phyloP scores from a whole-genome alignment of 1,284 basidiomycete genomes.

The Tetrapyrgos nigripes region DNA sequence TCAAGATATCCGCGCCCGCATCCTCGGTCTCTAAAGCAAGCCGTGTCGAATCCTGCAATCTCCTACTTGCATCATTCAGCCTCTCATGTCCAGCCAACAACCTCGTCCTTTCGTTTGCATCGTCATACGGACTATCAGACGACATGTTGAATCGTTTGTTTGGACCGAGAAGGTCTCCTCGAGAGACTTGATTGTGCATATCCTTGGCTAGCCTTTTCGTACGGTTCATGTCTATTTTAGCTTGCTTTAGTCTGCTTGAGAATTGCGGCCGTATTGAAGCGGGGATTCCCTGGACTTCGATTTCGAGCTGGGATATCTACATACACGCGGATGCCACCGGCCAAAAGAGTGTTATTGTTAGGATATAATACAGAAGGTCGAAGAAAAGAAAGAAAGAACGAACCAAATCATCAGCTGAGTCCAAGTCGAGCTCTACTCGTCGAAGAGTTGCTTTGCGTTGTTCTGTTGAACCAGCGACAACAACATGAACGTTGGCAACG shows the following conservation, averaged over 20 bases:
- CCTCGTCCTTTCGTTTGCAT: slow-evolving; percentile 66
- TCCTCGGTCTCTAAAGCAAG: slow-evolving; percentile 95
- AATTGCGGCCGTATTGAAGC: slow-evolving; percentile 79
- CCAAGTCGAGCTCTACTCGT: slow-evolving; percentile 88
- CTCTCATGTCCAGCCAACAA: slow-evolving; percentile 73
- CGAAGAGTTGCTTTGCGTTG: slow-evolving; percentile 84
- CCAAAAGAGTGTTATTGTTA: neutral
- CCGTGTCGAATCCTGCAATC: slow-evolving; percentile 85
- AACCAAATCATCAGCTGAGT: slow-evolving; percentile 96
- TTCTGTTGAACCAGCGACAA: slow-evolving; percentile 69
- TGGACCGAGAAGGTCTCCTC: slow-evolving; percentile 56
- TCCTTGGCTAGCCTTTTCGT: slow-evolving; percentile 82
- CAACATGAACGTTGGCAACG: neutral
- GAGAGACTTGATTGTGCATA: slow-evolving; percentile 57
- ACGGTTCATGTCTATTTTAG: slow-evolving; percentile 72
- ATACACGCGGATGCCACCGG: neutral
- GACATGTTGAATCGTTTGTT: slow-evolving; percentile 38
- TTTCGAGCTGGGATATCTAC: slow-evolving; percentile 94
- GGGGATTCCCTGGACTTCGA: slow-evolving; percentile 93
- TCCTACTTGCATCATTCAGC: slow-evolving; percentile 72
- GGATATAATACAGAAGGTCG: neutral
- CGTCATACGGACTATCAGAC: slow-evolving; percentile 80
- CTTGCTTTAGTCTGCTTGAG: slow-evolving; percentile 66
- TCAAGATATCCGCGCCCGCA: slow-evolving; percentile 89
- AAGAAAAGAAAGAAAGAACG: slow-evolving; percentile 28